A percentile compares a stretch with the other conserved stretches of the same genome.
Conservation (phyloP, 2,329 filamentous ascomycete genomes). For the Claviceps africana region DNA sequence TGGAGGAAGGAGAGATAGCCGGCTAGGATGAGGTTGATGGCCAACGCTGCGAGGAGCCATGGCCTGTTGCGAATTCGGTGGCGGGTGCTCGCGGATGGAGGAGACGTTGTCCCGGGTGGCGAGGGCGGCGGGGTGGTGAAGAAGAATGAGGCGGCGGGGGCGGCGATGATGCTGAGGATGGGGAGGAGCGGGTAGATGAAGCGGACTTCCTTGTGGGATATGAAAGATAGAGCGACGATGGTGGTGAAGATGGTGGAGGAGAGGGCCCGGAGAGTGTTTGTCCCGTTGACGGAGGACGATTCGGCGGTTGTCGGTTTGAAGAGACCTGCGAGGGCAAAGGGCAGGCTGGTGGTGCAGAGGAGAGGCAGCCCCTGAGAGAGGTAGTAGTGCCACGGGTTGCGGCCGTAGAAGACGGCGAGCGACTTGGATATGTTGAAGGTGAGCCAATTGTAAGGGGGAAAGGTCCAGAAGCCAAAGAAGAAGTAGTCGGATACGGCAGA, state of each 20-base stretch:
- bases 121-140: conserved; percentile 33
- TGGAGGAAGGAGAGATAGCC: conserved; percentile 64
- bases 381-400: conserved; percentile 87
- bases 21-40: conserved; percentile 56
- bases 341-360: conserved; percentile 68
- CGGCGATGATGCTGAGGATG: conserved; percentile 67
- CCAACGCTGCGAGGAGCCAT: conserved; percentile 44
- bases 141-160: conserved; percentile 50
- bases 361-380: conserved; percentile 79
- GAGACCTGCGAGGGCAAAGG: conserved; percentile 56
- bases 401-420: conserved; percentile 83
- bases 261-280: conserved; percentile 28
- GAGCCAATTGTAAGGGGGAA: conserved; percentile 76
- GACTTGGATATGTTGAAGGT: conserved; percentile 83
- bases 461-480: conserved; percentile 77
- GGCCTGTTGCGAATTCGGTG: conserved; percentile 34
- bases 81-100: conserved; percentile 13
- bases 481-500: conserved; percentile 57
- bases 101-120: conserved; percentile 9
- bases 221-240: conserved; percentile 52
- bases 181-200: conserved; percentile 92
- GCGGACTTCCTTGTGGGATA: conserved; percentile 92
- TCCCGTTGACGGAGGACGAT: conserved; percentile 19
- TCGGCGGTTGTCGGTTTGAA: conserved; percentile 28
- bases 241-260: conserved; percentile 46